phyloP scores from a whole-genome alignment of 768 basidiomycete genomes.

The Trichaptum fuscoviolaceum region DNA sequence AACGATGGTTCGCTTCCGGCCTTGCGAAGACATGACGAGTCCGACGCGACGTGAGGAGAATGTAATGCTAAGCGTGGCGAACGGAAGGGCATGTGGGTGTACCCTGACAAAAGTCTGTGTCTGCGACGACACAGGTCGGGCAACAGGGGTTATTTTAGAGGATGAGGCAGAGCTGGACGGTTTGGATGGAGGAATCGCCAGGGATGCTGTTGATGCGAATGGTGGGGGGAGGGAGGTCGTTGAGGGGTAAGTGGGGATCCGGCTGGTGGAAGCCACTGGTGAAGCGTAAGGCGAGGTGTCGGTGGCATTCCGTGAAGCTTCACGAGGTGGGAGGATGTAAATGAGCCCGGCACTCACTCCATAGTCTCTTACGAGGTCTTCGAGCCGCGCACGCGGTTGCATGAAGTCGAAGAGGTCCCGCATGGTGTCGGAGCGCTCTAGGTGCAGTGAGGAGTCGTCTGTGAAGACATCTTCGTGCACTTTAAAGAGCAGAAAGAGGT shows the following conservation, averaged over 20 bases:
- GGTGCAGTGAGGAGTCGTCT: slow-evolving; percentile 70
- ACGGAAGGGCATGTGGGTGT: slow-evolving; percentile 20
- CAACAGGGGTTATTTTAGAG: not conserved
- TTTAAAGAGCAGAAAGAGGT: slow-evolving; percentile 75
- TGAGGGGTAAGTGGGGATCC: not conserved
- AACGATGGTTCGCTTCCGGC: slow-evolving; percentile 11
- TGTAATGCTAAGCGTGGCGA: slow-evolving; percentile 31
- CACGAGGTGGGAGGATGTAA: not conserved
- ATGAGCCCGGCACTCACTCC: slow-evolving; percentile 36
- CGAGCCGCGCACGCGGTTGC: slow-evolving; percentile 68
- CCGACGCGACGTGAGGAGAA: slow-evolving; percentile 37
- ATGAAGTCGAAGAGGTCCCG: slow-evolving; percentile 73
- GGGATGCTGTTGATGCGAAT: not conserved
- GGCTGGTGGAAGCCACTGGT: not conserved
- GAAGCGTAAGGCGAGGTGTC: not conserved
- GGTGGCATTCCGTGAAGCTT: no score
- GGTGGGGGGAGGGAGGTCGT: not conserved
- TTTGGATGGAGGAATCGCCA: not conserved
- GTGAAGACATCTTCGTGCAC: slow-evolving; percentile 73
- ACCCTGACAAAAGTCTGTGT: no score
- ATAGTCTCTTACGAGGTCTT: slow-evolving; percentile 57
- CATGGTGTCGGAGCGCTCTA: slow-evolving; percentile 63
- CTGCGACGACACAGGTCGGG: not conserved
- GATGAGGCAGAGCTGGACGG: not conserved
- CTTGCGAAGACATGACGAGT: slow-evolving; percentile 21